Evolutionary conservation across 2,329 filamentous ascomycete species (phyloP).

Genomic region (Exophiala viscosa): DNA sequence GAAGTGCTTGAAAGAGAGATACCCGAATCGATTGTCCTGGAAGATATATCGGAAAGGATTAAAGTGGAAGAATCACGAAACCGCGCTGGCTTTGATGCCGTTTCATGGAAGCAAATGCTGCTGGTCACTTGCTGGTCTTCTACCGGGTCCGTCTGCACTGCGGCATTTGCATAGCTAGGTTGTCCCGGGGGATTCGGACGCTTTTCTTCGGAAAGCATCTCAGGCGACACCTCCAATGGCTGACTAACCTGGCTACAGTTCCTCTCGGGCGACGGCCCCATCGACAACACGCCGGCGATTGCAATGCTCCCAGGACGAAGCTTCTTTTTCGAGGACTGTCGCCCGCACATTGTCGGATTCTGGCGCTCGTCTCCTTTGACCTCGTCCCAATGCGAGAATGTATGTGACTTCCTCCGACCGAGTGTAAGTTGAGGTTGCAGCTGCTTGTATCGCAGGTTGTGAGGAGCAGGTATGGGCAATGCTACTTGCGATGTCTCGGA

Average conservation of each 20-base stretch:
- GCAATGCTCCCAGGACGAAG: constrained; percentile 16
- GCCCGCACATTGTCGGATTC: not conserved
- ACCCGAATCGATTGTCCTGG: not conserved
- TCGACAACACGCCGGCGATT: not conserved
- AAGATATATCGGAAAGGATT: constrained; percentile 5
- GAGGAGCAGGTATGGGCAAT: not conserved
- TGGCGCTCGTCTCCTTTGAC: not conserved
- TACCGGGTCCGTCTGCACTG: constrained; percentile 12
- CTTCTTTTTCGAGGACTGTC: not conserved
- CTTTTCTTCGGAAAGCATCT: not conserved
- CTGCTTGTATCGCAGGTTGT: not conserved
- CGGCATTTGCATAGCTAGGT: constrained; percentile 7
- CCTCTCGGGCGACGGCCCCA: not conserved
- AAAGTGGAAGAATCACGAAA: too few species aligned
- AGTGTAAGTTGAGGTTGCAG: not conserved
- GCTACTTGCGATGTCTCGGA: constrained; percentile 3
- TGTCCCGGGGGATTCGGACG: not conserved
- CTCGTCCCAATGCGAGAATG: constrained; percentile 3
- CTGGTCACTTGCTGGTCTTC: not conserved
- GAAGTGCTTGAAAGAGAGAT: constrained; percentile 6
- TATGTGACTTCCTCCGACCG: constrained; percentile 13
- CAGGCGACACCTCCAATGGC: not conserved
- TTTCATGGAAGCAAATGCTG: too few species aligned
- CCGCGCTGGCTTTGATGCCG: too few species aligned
- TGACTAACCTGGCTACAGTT: not conserved